Conservation (phyloP, 139 green algal species). For the Chlamydomonas sphaeroides region DNA sequence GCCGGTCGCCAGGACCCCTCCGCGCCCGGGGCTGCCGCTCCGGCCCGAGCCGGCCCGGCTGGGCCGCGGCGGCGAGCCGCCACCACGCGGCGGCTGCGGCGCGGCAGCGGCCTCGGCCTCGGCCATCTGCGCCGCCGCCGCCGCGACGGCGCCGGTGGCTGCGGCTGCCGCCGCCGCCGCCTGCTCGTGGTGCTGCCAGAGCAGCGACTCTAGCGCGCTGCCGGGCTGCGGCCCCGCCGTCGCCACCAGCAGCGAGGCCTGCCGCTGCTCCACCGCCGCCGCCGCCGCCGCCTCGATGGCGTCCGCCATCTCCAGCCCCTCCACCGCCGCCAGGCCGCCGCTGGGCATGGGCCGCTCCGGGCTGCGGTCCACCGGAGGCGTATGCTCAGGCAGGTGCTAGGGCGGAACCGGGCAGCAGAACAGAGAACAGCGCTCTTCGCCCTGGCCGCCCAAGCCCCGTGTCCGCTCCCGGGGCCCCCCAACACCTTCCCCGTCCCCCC, state of each 20-base stretch:
- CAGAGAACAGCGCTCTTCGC: too few species aligned
- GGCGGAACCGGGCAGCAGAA: too few species aligned
- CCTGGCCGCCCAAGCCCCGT: too few species aligned
- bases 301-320: neutral
- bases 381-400: neutral
- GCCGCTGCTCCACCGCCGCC: neutral
- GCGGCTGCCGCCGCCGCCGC: slow-evolving; percentile 2
- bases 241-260: neutral
- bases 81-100: neutral
- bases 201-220: slow-evolving; percentile 21
- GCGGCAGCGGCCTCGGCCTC: neutral
- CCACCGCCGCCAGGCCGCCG: slow-evolving; percentile 15
- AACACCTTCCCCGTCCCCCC: neutral
- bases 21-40: neutral
- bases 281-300: neutral
- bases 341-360: slow-evolving; percentile 1
- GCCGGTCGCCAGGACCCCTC: neutral
- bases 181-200: slow-evolving; percentile 23
- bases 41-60: neutral
- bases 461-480: neutral
- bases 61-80: too few species aligned
- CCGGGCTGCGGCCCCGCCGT: neutral
- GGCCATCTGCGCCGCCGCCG: neutral
- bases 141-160: neutral
- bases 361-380: neutral